Evolutionary conservation across 228 moss, liverwort and hornwort genomes (phyloP), one percentile per base, ranked within the genome.

Genomic region (Sphagnum fallax): DNA sequence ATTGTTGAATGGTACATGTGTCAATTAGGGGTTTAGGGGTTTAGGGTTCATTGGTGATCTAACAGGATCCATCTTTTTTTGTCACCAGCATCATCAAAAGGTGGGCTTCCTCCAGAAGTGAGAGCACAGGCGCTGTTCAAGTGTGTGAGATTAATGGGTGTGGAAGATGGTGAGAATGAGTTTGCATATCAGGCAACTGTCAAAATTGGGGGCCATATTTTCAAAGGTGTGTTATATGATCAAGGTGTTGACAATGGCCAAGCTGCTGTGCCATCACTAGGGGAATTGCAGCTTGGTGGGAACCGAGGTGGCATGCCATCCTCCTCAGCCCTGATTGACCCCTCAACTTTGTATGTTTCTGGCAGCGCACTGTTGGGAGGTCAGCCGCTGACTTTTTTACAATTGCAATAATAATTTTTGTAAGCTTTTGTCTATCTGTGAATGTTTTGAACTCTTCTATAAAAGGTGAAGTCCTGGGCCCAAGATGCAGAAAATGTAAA

Each of bases 141-240:
- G 84, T 95, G 92, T 61, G 89, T 95, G 65, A 82, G 91, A 48
- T 78, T 95, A 78, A 91, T 91, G 55, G 95, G 84, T 49, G 92
- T 89, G 51, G 95, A 89, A 13, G 95, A 95, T 64, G 92, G 92
- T 55, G 92, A 95, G 78, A 89, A 92, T 48, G 90, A 90, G 82
- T 87, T 90, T 64, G 95, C 92, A 1, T 95, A 95, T 63, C 95
- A 95, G 76, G 92, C 95, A 13, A 87, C 91, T 60, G 95, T 95
- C 70, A 95, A 92, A 83, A 95, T 95, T 52, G 91, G 92, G 49
- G 95, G 95, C 1, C 95, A 92, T 72, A 86, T 95, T 72, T 95
- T 95, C 78, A 90, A 91, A 72, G 95, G 95, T 16, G 87, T 95
- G 59, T 76, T 95, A 66, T 82, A 90, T 67, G 92, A 92, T 71